Conservation (phyloP, 192 early-diverging fungal genomes). For the Kickxella alabastrina region DNA sequence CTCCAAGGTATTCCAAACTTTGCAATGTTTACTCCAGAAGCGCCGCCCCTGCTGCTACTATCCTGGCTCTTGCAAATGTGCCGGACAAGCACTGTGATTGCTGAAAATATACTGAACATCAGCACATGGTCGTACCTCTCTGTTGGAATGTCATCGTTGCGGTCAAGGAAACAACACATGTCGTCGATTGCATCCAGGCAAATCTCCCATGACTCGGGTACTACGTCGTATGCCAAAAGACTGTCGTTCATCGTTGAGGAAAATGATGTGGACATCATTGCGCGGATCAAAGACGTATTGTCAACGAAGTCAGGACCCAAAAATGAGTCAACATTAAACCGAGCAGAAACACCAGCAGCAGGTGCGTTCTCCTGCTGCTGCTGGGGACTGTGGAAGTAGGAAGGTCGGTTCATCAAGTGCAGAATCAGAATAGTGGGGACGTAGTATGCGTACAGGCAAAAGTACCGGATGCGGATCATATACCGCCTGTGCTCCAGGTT, state of each 20-base stretch:
- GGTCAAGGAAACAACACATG: background rate
- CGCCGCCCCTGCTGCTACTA: too few species aligned
- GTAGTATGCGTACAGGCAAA: background rate
- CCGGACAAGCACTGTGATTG: conserved; percentile 3
- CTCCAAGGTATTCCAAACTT: background rate
- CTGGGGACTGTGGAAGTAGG: background rate
- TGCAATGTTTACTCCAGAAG: too few species aligned
- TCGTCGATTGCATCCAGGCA: conserved; percentile 1
- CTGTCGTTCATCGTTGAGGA: background rate
- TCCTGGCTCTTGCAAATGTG: conserved; percentile 2
- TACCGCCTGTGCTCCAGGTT: background rate
- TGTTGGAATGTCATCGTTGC: conserved; percentile 1
- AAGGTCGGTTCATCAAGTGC: conserved; percentile 6
- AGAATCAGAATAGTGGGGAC: background rate
- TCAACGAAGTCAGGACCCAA: conserved; percentile 9
- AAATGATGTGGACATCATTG: background rate
- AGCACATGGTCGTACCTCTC: conserved; percentile 2
- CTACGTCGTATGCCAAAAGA: conserved; percentile 4
- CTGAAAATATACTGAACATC: background rate
- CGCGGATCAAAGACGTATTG: conserved; percentile 8
- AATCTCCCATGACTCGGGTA: background rate
- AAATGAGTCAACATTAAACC: background rate
- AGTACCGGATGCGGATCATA: conserved; percentile 8
- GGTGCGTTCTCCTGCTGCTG: background rate
- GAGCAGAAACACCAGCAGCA: too few species aligned